Evolutionary conservation across 2,329 filamentous ascomycete genomes (phyloP), one percentile per base, ranked within the genome.

Genomic region (Sphaerulina musiva): DNA sequence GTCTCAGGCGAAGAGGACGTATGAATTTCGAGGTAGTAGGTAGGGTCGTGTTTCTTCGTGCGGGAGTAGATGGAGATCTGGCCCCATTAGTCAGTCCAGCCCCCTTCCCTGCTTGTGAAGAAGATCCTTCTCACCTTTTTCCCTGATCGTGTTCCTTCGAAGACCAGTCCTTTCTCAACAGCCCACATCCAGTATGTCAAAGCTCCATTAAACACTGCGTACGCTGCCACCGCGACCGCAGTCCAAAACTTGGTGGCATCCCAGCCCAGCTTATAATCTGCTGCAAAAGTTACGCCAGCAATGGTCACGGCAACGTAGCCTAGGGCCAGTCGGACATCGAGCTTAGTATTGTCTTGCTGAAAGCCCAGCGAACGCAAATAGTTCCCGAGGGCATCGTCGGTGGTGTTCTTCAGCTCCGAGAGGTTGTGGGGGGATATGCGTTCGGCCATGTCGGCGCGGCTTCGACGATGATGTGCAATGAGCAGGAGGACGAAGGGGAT

Each of bases 331-430:
- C 89, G 88, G 46, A 95, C 81, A 67, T 97, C 91, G 65, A 84
- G 83, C 46, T 93, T 83, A 54, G 74, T 79, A 74, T 97, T 86
- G 60, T 87, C 84, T 73, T 95, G 90, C 59, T 76, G 80, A 78
- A 96, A 96, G 62, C 79, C 84, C 70, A 97, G 83, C 32, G 84
- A 87, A 73, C 89, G 92, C 59, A 98, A 84, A 76, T 97, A 97
- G 74, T 93, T 90, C 55, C 87, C 84, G 56, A 98, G 85, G 54
- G 91, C 89, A 74, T 98, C 93, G 75, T 98, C 93, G 62, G 88
- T 89, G 39, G 91, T 95, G 76, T 93, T 95, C 74, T 97, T 97
- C 60, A 98, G 85, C 70, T 97, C 93, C 95, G 69, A 57, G 6
- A 70, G 62, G 17, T 62, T 66, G 57, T 69, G 65, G 2, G 67